phyloP scores from a whole-genome alignment of 169 alveolate species.

The Plasmodium reichenowi region DNA sequence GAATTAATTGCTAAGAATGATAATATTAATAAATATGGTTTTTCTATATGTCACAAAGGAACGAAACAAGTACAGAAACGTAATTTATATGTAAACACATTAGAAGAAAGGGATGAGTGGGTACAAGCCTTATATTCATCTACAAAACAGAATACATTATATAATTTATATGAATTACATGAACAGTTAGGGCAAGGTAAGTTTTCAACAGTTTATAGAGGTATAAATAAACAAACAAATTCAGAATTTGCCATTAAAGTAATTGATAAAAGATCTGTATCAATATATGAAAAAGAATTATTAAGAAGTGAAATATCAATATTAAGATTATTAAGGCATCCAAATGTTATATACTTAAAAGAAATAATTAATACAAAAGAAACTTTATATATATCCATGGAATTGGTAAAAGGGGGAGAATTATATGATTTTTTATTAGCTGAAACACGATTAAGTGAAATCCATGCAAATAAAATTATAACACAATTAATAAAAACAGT shows the following conservation, averaged over 20 bases:
- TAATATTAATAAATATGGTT: conserved; percentile 77
- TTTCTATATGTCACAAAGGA: conserved; percentile 86
- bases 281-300: conserved; percentile 88
- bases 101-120: conserved; percentile 86
- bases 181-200: conserved; percentile 90
- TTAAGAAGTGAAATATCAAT: conserved; percentile 91
- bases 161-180: conserved; percentile 83
- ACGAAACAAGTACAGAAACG: conserved; percentile 79
- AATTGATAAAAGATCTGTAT: conserved; percentile 87
- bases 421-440: conserved; percentile 86
- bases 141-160: conserved; percentile 88
- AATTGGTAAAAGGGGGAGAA: conserved; percentile 91
- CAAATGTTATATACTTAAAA: conserved; percentile 90
- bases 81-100: conserved; percentile 82
- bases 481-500: conserved; percentile 94
- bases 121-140: conserved; percentile 87
- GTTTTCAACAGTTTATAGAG: conserved; percentile 90
- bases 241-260: conserved; percentile 90
- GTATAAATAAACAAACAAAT: conserved; percentile 83
- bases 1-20: conserved; percentile 75
- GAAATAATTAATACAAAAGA: conserved; percentile 90
- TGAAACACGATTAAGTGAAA: conserved; percentile 84
- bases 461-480: conserved; percentile 89
- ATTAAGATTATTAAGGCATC: conserved; percentile 88
- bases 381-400: conserved; percentile 92